Conservation (phyloP, 495 filamentous ascomycete species). For the Tetracladium setigerum region DNA sequence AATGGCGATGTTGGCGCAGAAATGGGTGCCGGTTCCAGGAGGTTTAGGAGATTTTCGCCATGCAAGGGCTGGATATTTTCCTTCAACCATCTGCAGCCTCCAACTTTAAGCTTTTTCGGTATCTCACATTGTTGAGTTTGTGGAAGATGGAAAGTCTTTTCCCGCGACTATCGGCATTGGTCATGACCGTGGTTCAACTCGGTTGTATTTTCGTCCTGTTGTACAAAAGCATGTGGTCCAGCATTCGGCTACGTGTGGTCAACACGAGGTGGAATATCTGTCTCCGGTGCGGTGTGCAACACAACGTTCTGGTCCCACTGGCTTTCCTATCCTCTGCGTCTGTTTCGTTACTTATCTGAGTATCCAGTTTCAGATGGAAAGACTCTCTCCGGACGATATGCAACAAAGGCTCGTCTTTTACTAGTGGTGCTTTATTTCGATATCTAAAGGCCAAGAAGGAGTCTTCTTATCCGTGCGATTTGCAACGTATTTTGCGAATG, state of each 20-base stretch:
- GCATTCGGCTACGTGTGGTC: background rate
- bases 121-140: background rate
- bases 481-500: background rate
- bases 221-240: background rate
- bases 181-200: no score
- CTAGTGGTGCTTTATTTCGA: background rate
- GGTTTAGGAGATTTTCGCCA: no score
- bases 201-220: background rate
- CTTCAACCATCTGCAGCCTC: background rate
- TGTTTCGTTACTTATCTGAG: no score
- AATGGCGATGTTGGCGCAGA: no score
- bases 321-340: no score
- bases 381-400: slow-evolving; percentile 5
- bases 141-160: background rate
- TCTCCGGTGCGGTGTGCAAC: slow-evolving; percentile 13
- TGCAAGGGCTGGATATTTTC: no score
- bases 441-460: no score
- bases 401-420: background rate
- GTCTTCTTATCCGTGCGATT: background rate
- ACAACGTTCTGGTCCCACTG: background rate
- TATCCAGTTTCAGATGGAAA: background rate
- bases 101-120: slow-evolving; percentile 1
- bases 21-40: no score
- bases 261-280: slow-evolving; percentile 2
- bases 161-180: background rate